A percentile compares a stretch with the other conserved stretches of the same genome.
Evolutionary conservation across 768 basidiomycete species (phyloP).

Genomic region (Russula abietina): DNA sequence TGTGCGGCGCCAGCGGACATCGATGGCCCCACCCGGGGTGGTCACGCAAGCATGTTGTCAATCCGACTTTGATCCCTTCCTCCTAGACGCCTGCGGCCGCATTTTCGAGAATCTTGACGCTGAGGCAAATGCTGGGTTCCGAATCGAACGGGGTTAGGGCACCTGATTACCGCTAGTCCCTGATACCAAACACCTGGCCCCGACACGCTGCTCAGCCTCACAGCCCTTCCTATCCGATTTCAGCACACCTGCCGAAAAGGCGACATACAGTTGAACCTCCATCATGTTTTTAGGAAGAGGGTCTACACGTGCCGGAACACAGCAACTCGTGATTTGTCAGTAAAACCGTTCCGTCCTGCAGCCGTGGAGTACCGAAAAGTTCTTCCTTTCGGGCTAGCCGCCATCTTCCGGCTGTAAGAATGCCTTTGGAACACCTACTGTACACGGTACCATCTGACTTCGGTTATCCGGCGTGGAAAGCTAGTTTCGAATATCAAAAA

Average conservation of each 20-base stretch:
- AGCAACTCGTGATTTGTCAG: slow-evolving; percentile 1
- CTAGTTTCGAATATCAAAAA: slow-evolving; percentile 19
- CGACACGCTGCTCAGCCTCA: slow-evolving; percentile 1
- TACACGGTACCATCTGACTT: slow-evolving; percentile 8
- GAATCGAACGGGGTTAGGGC: slow-evolving; percentile 21
- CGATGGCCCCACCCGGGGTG: background rate
- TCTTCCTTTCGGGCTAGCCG: slow-evolving; percentile 14
- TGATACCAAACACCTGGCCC: slow-evolving; percentile 10
- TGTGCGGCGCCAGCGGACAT: slow-evolving; percentile 5
- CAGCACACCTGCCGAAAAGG: background rate
- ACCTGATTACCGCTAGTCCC: slow-evolving; percentile 11
- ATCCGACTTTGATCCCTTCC: slow-evolving; percentile 3
- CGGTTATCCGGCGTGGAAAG: slow-evolving; percentile 4
- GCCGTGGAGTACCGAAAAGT: slow-evolving; percentile 13
- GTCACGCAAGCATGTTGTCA: slow-evolving; percentile 1
- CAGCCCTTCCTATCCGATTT: background rate
- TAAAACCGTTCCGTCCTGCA: background rate
- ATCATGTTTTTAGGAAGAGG: slow-evolving; percentile 7
- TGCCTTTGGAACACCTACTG: background rate
- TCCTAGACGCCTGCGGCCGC: background rate
- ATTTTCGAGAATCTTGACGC: slow-evolving; percentile 11
- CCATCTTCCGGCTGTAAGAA: background rate
- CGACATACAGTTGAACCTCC: background rate
- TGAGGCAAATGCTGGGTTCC: slow-evolving; percentile 8
- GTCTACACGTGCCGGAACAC: slow-evolving; percentile 12